Conservation (phyloP, 352 stramenopile species). For the Phytopythium mirpurense region DNA sequence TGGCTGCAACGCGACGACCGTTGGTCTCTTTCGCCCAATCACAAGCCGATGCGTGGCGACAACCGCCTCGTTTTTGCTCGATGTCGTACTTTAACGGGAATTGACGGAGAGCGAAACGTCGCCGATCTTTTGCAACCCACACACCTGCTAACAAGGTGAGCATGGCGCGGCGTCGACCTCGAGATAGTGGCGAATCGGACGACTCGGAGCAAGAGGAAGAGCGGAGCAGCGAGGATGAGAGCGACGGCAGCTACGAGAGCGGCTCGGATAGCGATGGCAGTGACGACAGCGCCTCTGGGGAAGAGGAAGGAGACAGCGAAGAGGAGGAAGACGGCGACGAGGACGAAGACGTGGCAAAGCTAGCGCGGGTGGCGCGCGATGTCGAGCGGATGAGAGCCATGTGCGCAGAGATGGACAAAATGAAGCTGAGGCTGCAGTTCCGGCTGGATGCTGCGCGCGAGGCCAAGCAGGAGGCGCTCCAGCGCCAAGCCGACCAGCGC, state of each 20-base stretch:
- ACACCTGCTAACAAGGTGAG: conserved; percentile 1
- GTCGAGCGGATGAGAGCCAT: conserved; percentile 42
- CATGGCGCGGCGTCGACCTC: not conserved
- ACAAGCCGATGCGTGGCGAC: conserved; percentile 2
- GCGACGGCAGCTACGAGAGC: conserved; percentile 13
- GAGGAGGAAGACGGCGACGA: conserved; percentile 12
- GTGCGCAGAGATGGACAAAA: conserved; percentile 55
- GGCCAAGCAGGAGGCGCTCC: conserved; percentile 5
- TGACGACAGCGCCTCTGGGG: conserved; percentile 9
- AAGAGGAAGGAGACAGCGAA: conserved; percentile 11
- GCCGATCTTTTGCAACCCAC: conserved; percentile 5
- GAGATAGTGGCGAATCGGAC: not conserved
- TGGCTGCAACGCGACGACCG: not conserved
- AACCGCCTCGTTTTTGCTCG: not conserved
- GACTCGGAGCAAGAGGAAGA: conserved; percentile 1
- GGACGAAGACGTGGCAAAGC: conserved; percentile 15
- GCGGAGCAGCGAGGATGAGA: conserved; percentile 10
- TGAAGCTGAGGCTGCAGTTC: conserved; percentile 49
- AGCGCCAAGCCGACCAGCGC: conserved; percentile 7
- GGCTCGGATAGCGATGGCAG: not conserved
- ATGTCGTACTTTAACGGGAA: not conserved
- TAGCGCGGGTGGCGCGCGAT: conserved; percentile 27
- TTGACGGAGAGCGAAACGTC: not conserved
- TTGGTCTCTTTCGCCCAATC: not conserved
- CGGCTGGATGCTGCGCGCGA: conserved; percentile 25